Evolutionary conservation across 2,329 filamentous ascomycete species (phyloP).

Genomic region (Herpotrichia juniperi): DNA sequence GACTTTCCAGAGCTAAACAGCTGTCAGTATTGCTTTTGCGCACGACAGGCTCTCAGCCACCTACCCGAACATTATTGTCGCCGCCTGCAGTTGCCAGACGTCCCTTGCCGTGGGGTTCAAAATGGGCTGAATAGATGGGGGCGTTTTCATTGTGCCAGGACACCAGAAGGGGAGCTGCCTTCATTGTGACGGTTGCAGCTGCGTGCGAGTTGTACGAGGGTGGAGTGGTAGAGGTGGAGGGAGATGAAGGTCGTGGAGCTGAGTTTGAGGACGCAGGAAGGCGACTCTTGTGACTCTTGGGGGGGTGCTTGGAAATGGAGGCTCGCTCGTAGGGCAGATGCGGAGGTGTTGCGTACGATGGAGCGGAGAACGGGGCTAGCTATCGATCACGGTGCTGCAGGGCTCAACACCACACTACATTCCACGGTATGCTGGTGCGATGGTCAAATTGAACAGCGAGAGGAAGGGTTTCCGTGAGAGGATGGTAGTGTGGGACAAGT

Average conservation of each 20-base stretch:
- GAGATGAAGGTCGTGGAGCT: not conserved
- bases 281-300: not conserved
- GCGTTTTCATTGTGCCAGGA: slow-evolving; percentile 98
- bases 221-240: not conserved
- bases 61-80: slow-evolving; percentile 92
- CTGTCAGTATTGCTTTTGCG: slow-evolving; percentile 42
- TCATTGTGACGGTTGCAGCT: slow-evolving; percentile 65
- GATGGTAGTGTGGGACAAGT: slow-evolving; percentile 7
- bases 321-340: slow-evolving; percentile 6
- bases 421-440: not conserved
- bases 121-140: slow-evolving; percentile 96
- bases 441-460: not conserved
- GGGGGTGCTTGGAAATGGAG: slow-evolving; percentile 15
- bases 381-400: not conserved
- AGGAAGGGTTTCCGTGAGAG: not conserved
- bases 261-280: not conserved
- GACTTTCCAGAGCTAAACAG: slow-evolving; percentile 81
- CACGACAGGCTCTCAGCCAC: slow-evolving; percentile 39
- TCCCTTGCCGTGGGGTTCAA: slow-evolving; percentile 89
- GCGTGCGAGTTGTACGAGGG: slow-evolving; percentile 5
- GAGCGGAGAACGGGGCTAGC: not conserved
- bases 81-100: slow-evolving; percentile 92
- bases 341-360: slow-evolving; percentile 9
- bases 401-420: not conserved
- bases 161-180: slow-evolving; percentile 93